These are phyloP conservation scores for Citrullus mucosospermus DNA, from an alignment of 306 rosid genomes.

Conservation along the genomic window DNA sequence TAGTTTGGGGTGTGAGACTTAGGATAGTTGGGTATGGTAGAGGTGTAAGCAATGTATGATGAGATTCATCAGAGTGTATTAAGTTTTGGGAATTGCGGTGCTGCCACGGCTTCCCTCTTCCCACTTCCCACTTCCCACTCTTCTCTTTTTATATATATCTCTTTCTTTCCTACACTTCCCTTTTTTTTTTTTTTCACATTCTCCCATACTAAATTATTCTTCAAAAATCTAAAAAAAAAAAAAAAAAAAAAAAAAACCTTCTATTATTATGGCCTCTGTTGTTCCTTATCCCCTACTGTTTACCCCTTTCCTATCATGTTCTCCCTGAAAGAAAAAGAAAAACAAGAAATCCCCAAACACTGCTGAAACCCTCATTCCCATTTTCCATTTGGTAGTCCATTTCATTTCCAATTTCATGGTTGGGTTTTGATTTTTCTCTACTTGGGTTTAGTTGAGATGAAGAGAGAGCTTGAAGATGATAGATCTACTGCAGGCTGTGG, in stretches of 20 bases:
- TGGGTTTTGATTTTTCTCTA: background rate
- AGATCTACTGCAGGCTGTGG: background rate
- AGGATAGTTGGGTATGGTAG: background rate
- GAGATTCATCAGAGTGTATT: background rate
- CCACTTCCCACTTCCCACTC: no score
- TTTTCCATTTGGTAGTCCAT: background rate
- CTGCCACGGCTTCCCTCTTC: background rate
- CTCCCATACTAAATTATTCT: background rate
- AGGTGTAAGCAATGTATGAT: background rate
- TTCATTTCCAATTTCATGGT: background rate
- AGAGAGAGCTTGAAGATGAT: conserved; percentile 33
- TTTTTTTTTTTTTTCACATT: background rate
- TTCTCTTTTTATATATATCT: background rate
- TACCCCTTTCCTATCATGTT: conserved; percentile 9
- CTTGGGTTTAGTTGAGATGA: conserved; percentile 17
- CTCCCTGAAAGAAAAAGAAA: background rate
- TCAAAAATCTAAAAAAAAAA: background rate
- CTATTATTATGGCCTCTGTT: conserved; percentile 53
- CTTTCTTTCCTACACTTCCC: background rate
- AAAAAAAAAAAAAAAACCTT: background rate
- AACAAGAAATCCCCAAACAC: no score
- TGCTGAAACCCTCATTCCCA: background rate
- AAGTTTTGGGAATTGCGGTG: conserved; percentile 5
- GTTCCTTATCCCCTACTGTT: conserved; percentile 50
- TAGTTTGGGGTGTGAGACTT: no score